Conservation (phyloP, 768 basidiomycete genomes). For the Psilocybe cyanescens region DNA sequence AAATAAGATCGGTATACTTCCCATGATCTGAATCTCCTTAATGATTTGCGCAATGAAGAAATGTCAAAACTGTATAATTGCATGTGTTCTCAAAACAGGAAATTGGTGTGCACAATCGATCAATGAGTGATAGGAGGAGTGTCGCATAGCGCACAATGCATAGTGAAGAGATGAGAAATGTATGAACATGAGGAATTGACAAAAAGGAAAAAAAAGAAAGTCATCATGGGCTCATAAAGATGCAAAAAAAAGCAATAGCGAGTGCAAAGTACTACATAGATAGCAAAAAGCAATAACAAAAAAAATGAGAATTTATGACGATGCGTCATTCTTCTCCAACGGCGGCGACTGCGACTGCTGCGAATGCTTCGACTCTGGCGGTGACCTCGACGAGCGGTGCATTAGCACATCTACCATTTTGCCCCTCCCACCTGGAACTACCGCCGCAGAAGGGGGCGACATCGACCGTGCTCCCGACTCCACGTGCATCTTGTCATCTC, state of each 20-base stretch:
- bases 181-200: not conserved
- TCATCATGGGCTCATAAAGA: not conserved
- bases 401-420: slow-evolving; percentile 59
- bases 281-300: slow-evolving; percentile 1
- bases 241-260: not conserved
- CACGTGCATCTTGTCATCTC: slow-evolving; percentile 59
- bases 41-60: not conserved
- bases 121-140: not conserved
- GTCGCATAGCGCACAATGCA: not conserved
- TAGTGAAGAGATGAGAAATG: not conserved
- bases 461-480: slow-evolving; percentile 45
- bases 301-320: slow-evolving; percentile 16
- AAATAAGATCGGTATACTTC: not conserved
- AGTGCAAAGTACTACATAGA: not conserved
- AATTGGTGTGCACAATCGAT: not conserved
- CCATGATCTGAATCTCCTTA: not conserved
- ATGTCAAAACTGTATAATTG: not conserved
- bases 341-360: slow-evolving; percentile 62
- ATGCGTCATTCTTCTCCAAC: slow-evolving; percentile 45
- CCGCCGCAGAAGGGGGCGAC: slow-evolving; percentile 44
- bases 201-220: not conserved
- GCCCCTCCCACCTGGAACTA: slow-evolving; percentile 29
- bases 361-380: slow-evolving; percentile 32
- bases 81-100: not conserved
- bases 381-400: slow-evolving; percentile 52